phyloP scores from a whole-genome alignment of 1,139 yeast species.

The Magnusiomyces magnusii region DNA sequence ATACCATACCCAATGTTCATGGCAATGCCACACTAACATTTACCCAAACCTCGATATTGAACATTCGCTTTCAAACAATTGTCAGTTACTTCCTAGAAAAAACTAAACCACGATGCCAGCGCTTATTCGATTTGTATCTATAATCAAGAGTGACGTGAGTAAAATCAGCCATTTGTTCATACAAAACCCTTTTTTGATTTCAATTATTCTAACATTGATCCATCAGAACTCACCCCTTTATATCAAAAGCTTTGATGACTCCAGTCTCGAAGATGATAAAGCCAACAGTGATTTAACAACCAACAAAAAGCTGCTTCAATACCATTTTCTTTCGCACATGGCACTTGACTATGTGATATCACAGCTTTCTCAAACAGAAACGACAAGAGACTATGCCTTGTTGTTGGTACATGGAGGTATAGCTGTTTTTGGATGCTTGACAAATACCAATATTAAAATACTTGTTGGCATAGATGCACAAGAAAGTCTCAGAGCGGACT shows the following conservation, averaged over 20 bases:
- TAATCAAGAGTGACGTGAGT: slow-evolving; percentile 29
- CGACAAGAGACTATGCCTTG: slow-evolving; percentile 30
- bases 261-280: slow-evolving; percentile 1
- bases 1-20: neutral
- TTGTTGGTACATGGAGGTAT: slow-evolving; percentile 38
- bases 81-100: too few species aligned
- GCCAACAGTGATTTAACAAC: slow-evolving; percentile 14
- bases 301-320: slow-evolving; percentile 23
- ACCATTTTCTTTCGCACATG: slow-evolving; percentile 38
- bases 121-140: slow-evolving; percentile 28
- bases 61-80: too few species aligned
- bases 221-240: slow-evolving; percentile 28
- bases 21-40: neutral
- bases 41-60: too few species aligned
- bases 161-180: too few species aligned
- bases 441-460: slow-evolving; percentile 36
- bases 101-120: slow-evolving; percentile 23
- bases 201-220: neutral
- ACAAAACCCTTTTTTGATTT: too few species aligned
- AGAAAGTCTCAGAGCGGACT: slow-evolving; percentile 25
- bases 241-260: slow-evolving; percentile 21
- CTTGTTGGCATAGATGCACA: slow-evolving; percentile 35
- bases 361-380: slow-evolving; percentile 24
- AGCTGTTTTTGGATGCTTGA: slow-evolving; percentile 37
- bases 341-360: slow-evolving; percentile 36